Evolutionary conservation across 306 rosid genomes (phyloP).

Genomic region (Sechiopsis laciniata): DNA sequence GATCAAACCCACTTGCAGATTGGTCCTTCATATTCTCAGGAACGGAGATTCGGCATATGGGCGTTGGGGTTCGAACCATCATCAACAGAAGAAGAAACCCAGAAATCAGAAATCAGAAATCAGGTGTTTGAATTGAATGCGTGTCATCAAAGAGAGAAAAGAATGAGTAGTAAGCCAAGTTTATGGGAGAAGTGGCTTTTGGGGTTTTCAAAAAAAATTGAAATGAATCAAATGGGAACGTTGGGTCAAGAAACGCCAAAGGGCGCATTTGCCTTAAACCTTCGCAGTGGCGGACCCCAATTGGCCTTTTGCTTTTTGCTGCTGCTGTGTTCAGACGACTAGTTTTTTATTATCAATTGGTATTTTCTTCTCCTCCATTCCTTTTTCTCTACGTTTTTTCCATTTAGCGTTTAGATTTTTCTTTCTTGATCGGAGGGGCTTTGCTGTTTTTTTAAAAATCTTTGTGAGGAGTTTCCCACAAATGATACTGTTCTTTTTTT

Average conservation of each 20-base stretch:
- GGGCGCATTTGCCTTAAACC: conserved; percentile 7
- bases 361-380: not conserved
- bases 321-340: conserved; percentile 1
- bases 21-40: conserved; percentile 17
- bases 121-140: conserved; percentile 5
- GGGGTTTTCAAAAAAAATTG: not conserved
- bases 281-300: conserved; percentile 21
- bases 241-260: conserved; percentile 12
- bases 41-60: conserved; percentile 8
- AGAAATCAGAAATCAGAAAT: conserved; percentile 8
- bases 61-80: conserved; percentile 15
- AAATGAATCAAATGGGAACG: not conserved
- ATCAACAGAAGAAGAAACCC: conserved; percentile 6
- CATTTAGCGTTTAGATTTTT: not conserved
- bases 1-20: conserved; percentile 10
- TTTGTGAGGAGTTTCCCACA: not conserved
- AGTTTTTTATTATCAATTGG: not conserved
- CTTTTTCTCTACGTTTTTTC: not conserved
- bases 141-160: conserved; percentile 18
- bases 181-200: not conserved
- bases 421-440: not conserved
- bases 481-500: too few species aligned
- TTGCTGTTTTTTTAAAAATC: not conserved
- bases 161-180: not conserved
- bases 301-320: not conserved